phyloP scores from a whole-genome alignment of 768 basidiomycete genomes.

The Podaxis sp. region DNA sequence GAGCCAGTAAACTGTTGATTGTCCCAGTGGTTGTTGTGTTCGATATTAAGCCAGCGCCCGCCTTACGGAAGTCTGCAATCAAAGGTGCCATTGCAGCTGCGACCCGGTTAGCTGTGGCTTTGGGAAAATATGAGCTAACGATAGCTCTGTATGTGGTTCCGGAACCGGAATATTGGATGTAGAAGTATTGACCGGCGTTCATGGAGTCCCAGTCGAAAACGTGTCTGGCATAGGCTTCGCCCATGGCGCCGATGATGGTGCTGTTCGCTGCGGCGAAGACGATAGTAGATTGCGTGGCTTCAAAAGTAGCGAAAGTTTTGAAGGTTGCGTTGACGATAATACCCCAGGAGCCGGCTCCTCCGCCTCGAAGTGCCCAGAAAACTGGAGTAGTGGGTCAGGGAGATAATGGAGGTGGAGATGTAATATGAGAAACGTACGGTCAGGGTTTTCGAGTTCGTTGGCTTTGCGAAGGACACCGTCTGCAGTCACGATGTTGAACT shows the following conservation, averaged over 20 bases:
- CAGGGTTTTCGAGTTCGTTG: conserved; percentile 22
- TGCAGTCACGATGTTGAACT: conserved; percentile 30
- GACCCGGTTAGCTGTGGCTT: conserved; percentile 10
- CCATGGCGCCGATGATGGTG: conserved; percentile 22
- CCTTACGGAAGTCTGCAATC: not conserved
- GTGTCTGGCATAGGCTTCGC: conserved; percentile 32
- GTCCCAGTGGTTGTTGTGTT: not conserved
- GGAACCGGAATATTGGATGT: conserved; percentile 2
- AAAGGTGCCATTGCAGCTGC: not conserved
- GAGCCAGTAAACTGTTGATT: not conserved
- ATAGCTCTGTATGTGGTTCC: not conserved
- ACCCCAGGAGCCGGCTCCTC: conserved; percentile 36
- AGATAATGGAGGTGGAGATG: not conserved
- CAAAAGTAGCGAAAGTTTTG: conserved; percentile 34
- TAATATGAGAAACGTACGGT: conserved; percentile 19
- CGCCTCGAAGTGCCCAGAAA: conserved; percentile 29
- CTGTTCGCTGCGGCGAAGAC: conserved; percentile 19
- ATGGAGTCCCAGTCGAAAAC: conserved; percentile 34
- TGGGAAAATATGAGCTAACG: conserved; percentile 22
- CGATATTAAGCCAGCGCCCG: not conserved
- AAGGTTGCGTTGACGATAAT: conserved; percentile 36
- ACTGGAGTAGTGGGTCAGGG: conserved; percentile 15
- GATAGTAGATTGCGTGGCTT: conserved; percentile 22
- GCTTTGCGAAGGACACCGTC: conserved; percentile 23
- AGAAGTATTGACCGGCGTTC: conserved; percentile 31